Conservation (phyloP, 805 yeast species). For the Sporopachydermia quercuum region DNA sequence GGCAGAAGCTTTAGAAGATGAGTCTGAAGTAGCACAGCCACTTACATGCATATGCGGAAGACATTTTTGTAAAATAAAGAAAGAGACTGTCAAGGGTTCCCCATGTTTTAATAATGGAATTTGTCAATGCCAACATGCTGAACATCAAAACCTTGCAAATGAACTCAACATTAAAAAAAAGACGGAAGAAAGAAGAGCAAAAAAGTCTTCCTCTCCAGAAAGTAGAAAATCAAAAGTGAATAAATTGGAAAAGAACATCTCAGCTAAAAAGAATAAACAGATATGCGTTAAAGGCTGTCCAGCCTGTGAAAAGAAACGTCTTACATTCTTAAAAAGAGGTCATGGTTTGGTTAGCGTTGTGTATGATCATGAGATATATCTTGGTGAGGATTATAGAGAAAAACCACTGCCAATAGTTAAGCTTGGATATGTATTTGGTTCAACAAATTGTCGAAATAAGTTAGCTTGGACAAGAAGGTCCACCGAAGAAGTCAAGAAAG, state of each 20-base stretch:
- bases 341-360: neutral
- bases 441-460: neutral
- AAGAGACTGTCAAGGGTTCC: neutral
- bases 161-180: neutral
- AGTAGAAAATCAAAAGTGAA: neutral
- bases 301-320: neutral
- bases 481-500: neutral
- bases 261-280: neutral
- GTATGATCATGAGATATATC: neutral
- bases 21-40: too few species aligned
- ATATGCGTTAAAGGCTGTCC: constrained; percentile 1
- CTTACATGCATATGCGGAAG: constrained; percentile 1
- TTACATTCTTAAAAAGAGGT: neutral
- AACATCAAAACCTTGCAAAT: neutral
- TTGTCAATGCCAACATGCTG: neutral
- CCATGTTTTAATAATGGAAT: neutral
- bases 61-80: neutral
- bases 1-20: neutral
- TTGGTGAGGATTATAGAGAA: neutral
- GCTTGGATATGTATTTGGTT: neutral
- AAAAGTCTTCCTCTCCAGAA: too few species aligned
- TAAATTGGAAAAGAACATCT: neutral
- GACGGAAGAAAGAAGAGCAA: too few species aligned
- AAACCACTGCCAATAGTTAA: neutral
- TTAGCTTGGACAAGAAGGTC: neutral